Conservation (phyloP, 2,329 filamentous ascomycete species). For the Colletotrichum nymphaeae region DNA sequence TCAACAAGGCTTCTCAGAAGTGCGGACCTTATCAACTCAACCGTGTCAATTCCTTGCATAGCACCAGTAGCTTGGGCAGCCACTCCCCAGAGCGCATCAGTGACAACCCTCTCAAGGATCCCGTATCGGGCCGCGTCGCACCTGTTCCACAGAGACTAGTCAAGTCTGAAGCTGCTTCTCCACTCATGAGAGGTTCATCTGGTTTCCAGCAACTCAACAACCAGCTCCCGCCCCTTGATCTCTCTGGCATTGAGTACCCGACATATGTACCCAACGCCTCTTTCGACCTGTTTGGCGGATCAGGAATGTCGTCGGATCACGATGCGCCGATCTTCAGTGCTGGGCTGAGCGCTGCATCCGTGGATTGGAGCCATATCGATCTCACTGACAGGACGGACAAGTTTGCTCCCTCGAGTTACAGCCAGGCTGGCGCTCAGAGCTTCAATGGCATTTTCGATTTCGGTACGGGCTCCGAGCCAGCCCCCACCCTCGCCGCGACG, state of each 20-base stretch:
- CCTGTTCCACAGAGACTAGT: slow-evolving; percentile 62
- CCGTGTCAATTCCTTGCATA: slow-evolving; percentile 68
- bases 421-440: slow-evolving; percentile 62
- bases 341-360: slow-evolving; percentile 65
- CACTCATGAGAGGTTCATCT: slow-evolving; percentile 60
- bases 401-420: slow-evolving; percentile 66
- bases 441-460: slow-evolving; percentile 65
- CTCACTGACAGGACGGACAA: slow-evolving; percentile 56
- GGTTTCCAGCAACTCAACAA: slow-evolving; percentile 64
- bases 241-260: slow-evolving; percentile 65
- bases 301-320: slow-evolving; percentile 59
- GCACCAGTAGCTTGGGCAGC: slow-evolving; percentile 60
- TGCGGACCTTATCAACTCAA: slow-evolving; percentile 71
- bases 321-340: slow-evolving; percentile 72
- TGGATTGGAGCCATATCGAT: slow-evolving; percentile 61
- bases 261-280: slow-evolving; percentile 58
- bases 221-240: slow-evolving; percentile 67
- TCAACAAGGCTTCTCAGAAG: slow-evolving; percentile 70
- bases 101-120: slow-evolving; percentile 52
- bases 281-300: slow-evolving; percentile 63
- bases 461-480: slow-evolving; percentile 63
- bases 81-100: slow-evolving; percentile 57
- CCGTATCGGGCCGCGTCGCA: slow-evolving; percentile 49
- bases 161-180: slow-evolving; percentile 72
- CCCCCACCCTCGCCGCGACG: slow-evolving; percentile 64